Evolutionary conservation across 495 filamentous ascomycete genomes (phyloP), one percentile per base, ranked within the genome.

Genomic region (Daldinia childiae): DNA sequence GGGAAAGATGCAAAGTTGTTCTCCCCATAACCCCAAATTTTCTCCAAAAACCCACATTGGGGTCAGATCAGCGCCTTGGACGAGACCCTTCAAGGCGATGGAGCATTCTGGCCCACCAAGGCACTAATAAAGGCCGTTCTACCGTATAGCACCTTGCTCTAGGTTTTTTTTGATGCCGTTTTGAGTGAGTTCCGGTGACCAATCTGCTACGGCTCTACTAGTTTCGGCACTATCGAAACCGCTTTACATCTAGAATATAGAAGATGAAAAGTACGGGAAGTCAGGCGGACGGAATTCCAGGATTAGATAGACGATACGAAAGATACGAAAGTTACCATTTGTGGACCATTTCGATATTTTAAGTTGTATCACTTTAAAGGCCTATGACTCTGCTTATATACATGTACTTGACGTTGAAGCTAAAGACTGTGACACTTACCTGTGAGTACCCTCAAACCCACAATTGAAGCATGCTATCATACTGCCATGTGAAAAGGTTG

Each of bases 21-120:
- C 64, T 72, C 62, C 65, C 51, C 71, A 69, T 52, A 66, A 69
- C 71, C 66, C 71, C 71, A 73, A 73, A 69, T 66, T 69, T 72
- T 60, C 51, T 60, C 58, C 62, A 64, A 69, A 64, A 73, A 32
- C 5, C 57, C 66, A 69, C 58, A 45, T 73, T 59, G 41, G 66
- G 71, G 58, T 68, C 65, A 65, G 70, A 73, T 73, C 70, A 52
- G 61, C 70, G 34, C 30, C 50, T 50, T n/a, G 41, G 63, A 68
- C 60, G 50, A 64, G 57, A 58, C 71, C 66, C 58, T 73, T 73
- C 54, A 38, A 29, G 24, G 39, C 19, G 34, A 66, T 66, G 62
- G 71, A 66, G 62, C 71, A 73, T 66, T 69, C 71, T 69, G 38
- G 66, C 56, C 71, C 70, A 58, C 63, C 43, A 21, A 19, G 30